These are phyloP conservation scores for Cryptococcus amylolentus DNA, from an alignment of 1,284 basidiomycete genomes.

Conservation along the genomic window DNA sequence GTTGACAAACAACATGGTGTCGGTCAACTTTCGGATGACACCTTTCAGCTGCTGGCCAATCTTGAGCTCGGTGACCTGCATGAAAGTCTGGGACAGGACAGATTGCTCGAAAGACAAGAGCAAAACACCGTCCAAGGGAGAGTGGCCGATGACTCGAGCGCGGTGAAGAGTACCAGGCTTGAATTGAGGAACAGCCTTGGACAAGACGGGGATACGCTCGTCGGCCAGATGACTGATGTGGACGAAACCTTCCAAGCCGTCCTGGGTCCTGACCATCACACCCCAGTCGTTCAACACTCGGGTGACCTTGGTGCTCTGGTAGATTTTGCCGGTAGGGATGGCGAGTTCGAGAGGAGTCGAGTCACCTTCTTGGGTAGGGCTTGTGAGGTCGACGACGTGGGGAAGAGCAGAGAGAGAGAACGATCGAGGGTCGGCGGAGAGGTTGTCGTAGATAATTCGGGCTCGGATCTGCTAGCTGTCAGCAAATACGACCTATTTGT, in stretches of 20 bases:
- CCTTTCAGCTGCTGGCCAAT: slow-evolving; percentile 82
- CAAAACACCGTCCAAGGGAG: slow-evolving; percentile 81
- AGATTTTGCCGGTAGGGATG: slow-evolving; percentile 68
- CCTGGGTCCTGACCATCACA: slow-evolving; percentile 63
- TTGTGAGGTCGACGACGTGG: slow-evolving; percentile 63
- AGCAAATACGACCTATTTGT: neutral
- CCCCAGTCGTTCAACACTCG: slow-evolving; percentile 79
- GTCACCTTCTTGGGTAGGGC: slow-evolving; percentile 40
- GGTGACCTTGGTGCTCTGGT: slow-evolving; percentile 69
- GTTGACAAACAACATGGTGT: slow-evolving; percentile 75
- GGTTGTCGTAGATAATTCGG: slow-evolving; percentile 78
- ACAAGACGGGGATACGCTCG: slow-evolving; percentile 76
- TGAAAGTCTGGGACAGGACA: slow-evolving; percentile 78
- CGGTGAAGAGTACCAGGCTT: slow-evolving; percentile 72
- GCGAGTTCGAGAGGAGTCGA: slow-evolving; percentile 54
- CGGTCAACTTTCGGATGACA: slow-evolving; percentile 75
- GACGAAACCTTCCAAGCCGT: slow-evolving; percentile 71
- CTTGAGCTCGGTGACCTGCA: slow-evolving; percentile 78
- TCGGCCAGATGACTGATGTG: slow-evolving; percentile 94
- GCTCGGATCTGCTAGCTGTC: slow-evolving; percentile 60
- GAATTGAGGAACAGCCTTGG: slow-evolving; percentile 69
- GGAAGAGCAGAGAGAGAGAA: slow-evolving; percentile 75
- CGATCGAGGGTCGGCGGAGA: slow-evolving; percentile 64
- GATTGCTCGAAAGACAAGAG: slow-evolving; percentile 81
- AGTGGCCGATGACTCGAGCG: slow-evolving; percentile 86